Conservation (phyloP, 2,329 filamentous ascomycete species). For the Corinectria fuckeliana region DNA sequence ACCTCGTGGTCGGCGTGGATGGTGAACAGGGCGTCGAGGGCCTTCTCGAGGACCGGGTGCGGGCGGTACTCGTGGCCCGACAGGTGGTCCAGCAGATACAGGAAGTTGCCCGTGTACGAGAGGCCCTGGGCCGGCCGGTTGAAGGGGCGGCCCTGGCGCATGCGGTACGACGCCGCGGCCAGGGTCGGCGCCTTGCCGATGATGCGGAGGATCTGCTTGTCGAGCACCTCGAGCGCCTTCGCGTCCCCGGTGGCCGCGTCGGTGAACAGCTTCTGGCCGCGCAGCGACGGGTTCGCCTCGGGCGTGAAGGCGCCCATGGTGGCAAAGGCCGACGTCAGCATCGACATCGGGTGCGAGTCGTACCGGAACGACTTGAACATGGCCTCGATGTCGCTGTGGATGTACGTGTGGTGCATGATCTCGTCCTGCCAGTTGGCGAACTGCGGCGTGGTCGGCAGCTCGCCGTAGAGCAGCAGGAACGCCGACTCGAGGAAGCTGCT, state of each 20-base stretch:
- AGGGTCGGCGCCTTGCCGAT: conserved; percentile 59
- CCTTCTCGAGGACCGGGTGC: conserved; percentile 56
- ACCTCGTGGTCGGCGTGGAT: conserved; percentile 66
- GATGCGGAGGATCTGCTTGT: conserved; percentile 60
- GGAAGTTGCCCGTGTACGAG: conserved; percentile 62
- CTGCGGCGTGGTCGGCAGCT: conserved; percentile 53
- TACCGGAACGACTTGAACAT: conserved; percentile 59
- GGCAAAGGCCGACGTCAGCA: conserved; percentile 57
- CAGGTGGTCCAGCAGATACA: conserved; percentile 60
- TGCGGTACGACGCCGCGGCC: conserved; percentile 58
- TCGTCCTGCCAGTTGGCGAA: conserved; percentile 52
- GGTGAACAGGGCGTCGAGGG: conserved; percentile 61
- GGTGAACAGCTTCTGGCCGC: conserved; percentile 58
- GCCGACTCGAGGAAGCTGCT: conserved; percentile 58
- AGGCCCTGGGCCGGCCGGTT: conserved; percentile 54
- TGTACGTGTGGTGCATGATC: conserved; percentile 58
- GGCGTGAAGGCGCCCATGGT: conserved; percentile 57
- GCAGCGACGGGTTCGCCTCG: conserved; percentile 57
- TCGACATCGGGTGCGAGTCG: conserved; percentile 60
- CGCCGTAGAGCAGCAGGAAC: conserved; percentile 59
- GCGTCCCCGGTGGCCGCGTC: conserved; percentile 50
- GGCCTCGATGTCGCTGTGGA: conserved; percentile 56
- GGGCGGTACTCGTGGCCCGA: conserved; percentile 55
- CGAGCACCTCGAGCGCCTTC: conserved; percentile 51
- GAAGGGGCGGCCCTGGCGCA: conserved; percentile 58